These are phyloP conservation scores for Nitzschia putrida DNA, from an alignment of 108 stramenopile species.

Conservation along the genomic window DNA sequence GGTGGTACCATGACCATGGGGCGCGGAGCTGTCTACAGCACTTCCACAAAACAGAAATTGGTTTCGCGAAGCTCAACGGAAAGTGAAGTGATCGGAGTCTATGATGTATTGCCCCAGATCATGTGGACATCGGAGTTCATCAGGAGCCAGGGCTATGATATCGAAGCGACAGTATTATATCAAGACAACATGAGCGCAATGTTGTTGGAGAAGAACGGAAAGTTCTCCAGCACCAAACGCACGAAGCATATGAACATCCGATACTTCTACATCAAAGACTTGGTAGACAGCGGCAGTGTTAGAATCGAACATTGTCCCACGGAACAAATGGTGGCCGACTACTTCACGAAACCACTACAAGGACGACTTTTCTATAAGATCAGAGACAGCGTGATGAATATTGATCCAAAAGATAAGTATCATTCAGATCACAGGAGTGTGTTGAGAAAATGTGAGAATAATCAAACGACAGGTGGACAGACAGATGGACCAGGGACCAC, in stretches of 20 bases:
- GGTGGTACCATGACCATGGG: conserved; percentile 51
- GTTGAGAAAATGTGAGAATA: not conserved
- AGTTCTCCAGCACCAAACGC: conserved; percentile 42
- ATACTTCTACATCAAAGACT: conserved; percentile 59
- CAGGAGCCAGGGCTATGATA: conserved; percentile 45
- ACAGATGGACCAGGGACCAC: no score
- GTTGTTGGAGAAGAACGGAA: conserved; percentile 53
- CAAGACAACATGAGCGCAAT: conserved; percentile 64
- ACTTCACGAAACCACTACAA: conserved; percentile 56
- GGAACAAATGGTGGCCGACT: conserved; percentile 54
- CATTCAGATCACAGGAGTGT: conserved; percentile 24
- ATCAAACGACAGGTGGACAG: no score
- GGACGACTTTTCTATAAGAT: conserved; percentile 29
- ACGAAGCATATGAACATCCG: conserved; percentile 51
- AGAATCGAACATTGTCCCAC: conserved; percentile 50
- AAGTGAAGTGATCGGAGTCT: conserved; percentile 44
- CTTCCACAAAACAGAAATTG: conserved; percentile 33
- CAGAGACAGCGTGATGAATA: conserved; percentile 36
- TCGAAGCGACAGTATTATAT: conserved; percentile 36
- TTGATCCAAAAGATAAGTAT: not conserved
- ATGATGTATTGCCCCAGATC: conserved; percentile 43
- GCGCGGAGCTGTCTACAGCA: conserved; percentile 20
- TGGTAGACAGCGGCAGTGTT: conserved; percentile 12
- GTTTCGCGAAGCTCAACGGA: conserved; percentile 52
- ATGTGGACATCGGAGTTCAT: conserved; percentile 53